These are phyloP conservation scores for Tricharina praecox DNA, from an alignment of 495 filamentous ascomycete genomes.

Conservation along the genomic window DNA sequence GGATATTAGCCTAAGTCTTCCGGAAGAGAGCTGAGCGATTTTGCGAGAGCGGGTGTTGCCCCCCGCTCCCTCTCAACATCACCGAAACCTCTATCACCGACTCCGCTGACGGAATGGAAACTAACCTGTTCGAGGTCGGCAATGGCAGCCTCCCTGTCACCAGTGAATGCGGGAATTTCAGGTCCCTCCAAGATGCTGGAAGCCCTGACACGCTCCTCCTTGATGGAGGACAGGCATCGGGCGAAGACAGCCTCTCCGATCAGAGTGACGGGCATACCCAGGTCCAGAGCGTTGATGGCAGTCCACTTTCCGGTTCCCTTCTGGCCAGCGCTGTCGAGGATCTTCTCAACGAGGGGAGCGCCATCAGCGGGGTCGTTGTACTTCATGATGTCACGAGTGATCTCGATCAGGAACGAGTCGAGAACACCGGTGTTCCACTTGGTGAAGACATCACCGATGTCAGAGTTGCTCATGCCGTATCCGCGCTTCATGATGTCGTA, in stretches of 20 bases:
- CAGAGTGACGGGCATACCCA: slow-evolving; percentile 96
- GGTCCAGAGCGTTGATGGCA: slow-evolving; percentile 93
- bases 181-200: slow-evolving; percentile 57
- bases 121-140: slow-evolving; percentile 77
- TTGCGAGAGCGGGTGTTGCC: slow-evolving; percentile 1
- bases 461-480: slow-evolving; percentile 63
- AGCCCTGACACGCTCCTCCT: slow-evolving; percentile 78
- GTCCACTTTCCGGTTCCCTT: slow-evolving; percentile 99
- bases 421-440: slow-evolving; percentile 98
- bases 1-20: slow-evolving; percentile 15
- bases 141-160: slow-evolving; percentile 82
- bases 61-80: too few species aligned
- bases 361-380: slow-evolving; percentile 86
- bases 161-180: slow-evolving; percentile 60
- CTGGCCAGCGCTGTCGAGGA: slow-evolving; percentile 94
- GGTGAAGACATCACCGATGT: slow-evolving; percentile 83
- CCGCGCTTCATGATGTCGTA: slow-evolving; percentile 99
- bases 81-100: background rate
- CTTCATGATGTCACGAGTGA: slow-evolving; percentile 93
- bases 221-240: slow-evolving; percentile 83
- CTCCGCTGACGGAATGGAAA: background rate
- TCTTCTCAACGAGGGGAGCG: slow-evolving; percentile 85
- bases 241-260: slow-evolving; percentile 95
- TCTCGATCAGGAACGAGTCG: slow-evolving; percentile 98
- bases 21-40: slow-evolving; percentile 1